phyloP scores from a whole-genome alignment of 192 early-diverging fungal species.

The Haplosporangium gracile region DNA sequence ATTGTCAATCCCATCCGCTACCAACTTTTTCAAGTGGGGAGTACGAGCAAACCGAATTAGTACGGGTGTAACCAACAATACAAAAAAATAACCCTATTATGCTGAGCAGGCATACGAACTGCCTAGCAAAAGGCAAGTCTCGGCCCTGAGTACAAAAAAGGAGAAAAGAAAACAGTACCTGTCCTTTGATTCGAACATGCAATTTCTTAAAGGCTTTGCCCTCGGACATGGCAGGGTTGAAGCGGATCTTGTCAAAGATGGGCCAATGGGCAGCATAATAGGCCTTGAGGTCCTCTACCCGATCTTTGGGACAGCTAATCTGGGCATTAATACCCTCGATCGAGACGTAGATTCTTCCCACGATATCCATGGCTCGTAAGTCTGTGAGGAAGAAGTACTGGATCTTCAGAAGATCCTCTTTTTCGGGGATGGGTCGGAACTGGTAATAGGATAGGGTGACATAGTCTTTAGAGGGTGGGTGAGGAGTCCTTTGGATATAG shows the following conservation, averaged over 20 bases:
- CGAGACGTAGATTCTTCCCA: conserved; percentile 82
- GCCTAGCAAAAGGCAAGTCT: background rate
- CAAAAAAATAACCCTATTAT: background rate
- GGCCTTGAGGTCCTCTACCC: conserved; percentile 61
- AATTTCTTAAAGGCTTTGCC: conserved; percentile 72
- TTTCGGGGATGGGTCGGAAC: conserved; percentile 50
- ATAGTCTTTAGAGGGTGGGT: conserved; percentile 42
- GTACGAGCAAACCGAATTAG: background rate
- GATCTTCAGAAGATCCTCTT: conserved; percentile 39
- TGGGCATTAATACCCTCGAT: conserved; percentile 87
- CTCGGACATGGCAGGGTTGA: conserved; percentile 78
- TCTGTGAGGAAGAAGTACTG: conserved; percentile 58
- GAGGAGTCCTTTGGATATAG: conserved; percentile 32
- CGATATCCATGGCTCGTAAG: conserved; percentile 64
- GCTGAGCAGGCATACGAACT: background rate
- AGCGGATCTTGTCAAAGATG: conserved; percentile 61
- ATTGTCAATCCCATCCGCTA: conserved; percentile 68
- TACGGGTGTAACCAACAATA: background rate
- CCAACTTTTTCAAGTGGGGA: conserved; percentile 55
- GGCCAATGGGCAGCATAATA: conserved; percentile 61
- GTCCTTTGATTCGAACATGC: conserved; percentile 75
- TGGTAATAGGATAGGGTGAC: conserved; percentile 70
- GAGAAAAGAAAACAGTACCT: conserved; percentile 55
- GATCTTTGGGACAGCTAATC: conserved; percentile 72
- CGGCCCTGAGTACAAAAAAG: background rate